Evolutionary conservation across 1,284 basidiomycete species (phyloP), one percentile per base, ranked within the genome.

Genomic region (Ustilago nuda): DNA sequence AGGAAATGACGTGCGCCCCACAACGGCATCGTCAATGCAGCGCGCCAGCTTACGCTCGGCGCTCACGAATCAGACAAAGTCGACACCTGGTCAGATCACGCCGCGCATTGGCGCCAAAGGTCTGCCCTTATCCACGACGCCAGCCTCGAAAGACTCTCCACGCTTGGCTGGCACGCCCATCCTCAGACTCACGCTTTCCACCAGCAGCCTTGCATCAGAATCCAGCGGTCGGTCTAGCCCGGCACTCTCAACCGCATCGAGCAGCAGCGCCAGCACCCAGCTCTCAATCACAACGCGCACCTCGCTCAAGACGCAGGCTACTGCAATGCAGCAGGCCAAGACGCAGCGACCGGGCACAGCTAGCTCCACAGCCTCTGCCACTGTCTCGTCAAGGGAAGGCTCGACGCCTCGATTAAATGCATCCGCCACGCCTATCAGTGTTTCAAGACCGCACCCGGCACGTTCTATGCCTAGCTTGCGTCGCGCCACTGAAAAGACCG

Each of bases 381-480:
- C 61, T 11, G 15, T 56, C 8, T 60, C 61, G 6, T 48, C 54
- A 13, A 66, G 46, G 35, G 60, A 62, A 37, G 45, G 52, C 46
- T 46, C 56, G 17, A 50, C 64, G n/a, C 39, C 52, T 4, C 54
- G 53, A 33, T 19, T 60, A 57, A 63, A 63, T n/a, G 53, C 53
- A 12, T 56, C 59, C 15, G 52, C 35, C 19, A 7, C 8, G 12
- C 4, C 27, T 17, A 11, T 5, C 2, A 56, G 39, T 36, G 33
- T 36, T n/a, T 17, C 60, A 11, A 64, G 41, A 35, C 73, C 73
- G 8, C 65, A 76, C 19, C 73, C 73, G 0, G 61, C 62, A 11
- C 60, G 60, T 4, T 76, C 73, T 4, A 76, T 76, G 73, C 73
- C 73, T 6, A 76, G 73, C 52, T 51, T 76, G n/a, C 64, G 72